Evolutionary conservation across 306 rosid species (phyloP), one percentile per base, ranked within the genome.

Genomic region (Cercis canadensis): DNA sequence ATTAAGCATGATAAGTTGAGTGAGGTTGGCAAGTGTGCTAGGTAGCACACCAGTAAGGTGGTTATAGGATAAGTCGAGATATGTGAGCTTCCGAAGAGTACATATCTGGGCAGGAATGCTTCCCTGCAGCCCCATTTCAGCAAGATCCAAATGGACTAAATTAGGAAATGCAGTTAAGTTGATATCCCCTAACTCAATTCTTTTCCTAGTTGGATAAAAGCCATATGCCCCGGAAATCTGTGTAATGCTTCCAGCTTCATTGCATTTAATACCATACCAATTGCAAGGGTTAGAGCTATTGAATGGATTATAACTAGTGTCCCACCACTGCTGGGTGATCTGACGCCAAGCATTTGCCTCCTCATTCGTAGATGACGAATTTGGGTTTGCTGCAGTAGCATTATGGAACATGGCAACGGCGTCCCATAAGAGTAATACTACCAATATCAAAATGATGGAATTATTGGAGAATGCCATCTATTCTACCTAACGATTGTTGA

Each of bases 191-290:
- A n/a, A 6, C 36, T 7, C 10, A 12, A 3, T 24, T 24, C n/a
- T 24, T 0, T 6, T 7, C 18, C 5, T 0, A 4, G 0, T 0
- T n/a, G n/a, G n/a, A n/a, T n/a, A n/a, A n/a, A 0, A 11, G 17
- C 5, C 1, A 0, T 0, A 5, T 14, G 18, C 10, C 1, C 4
- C 3, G 0, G 17, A 57, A 13, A 57, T 57, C 9, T 31, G 1
- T 6, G 4, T 33, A 31, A 63, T 5, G 29, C 56, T 63, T 33
- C 43, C 45, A 2, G 9, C 17, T 0, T n/a, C 6, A 32, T 57
- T 14, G 43, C 63, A 57, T 2, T 1, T 0, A 4, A 57, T 34
- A 8, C 43, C 2, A 13, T 24, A 1, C 29, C 29, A 24, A 24
- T 1, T 24, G 29, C 29, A 24, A 24, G 2, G 29, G 29, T 24